Evolutionary conservation across 192 early-diverging fungal species (phyloP), one percentile per base, ranked within the genome.

Genomic region (Backusella sp.): DNA sequence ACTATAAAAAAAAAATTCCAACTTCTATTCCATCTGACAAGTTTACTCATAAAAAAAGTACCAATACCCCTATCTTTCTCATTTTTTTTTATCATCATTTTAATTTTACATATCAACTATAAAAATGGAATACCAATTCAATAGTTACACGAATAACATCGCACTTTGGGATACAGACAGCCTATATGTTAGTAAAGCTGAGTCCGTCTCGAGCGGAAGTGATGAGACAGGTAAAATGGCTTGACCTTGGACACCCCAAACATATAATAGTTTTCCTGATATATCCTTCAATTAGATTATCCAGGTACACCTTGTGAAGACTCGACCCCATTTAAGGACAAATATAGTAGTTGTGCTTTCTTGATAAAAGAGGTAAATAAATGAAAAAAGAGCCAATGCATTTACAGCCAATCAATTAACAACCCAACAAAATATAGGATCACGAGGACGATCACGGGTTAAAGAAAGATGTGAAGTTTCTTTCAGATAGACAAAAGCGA

Each of bases 401-500:
- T 26, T 26, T 26, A 3, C 56, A 26, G 21, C 56, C 56, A 59
- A 59, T 59, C 56, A 26, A 59, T 59, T 59, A 59, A 59, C 23
- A 26, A 9, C 56, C 56, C 56, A 59, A 59, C 23, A 53, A 53
- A 53, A 53, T 28, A 56, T 56, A 56, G 56, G 56, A 62, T 62
- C 56, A 62, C 56, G 23, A 62, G 56, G 56, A 62, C 12, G 4
- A 62, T 62, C 56, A 62, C 56, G 23, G 26, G 56, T 62, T 62
- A 62, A 62, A 62, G 26, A 62, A 62, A 26, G 23, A 23, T 14
- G 56, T 62, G 72, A 90, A 91, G 65, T 76, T 94, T 1, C 69
- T 94, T 76, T 93, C 92, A 2, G 92, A 93, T 53, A 86, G 92
- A 70, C 88, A 93, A 76, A 91, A 91, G 66, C 79, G 90, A 19